A percentile compares a stretch with the other conserved stretches of the same genome.
Evolutionary conservation across 2,329 filamentous ascomycete genomes (phyloP).

Genomic region (Thermothelomyces thermophilus): DNA sequence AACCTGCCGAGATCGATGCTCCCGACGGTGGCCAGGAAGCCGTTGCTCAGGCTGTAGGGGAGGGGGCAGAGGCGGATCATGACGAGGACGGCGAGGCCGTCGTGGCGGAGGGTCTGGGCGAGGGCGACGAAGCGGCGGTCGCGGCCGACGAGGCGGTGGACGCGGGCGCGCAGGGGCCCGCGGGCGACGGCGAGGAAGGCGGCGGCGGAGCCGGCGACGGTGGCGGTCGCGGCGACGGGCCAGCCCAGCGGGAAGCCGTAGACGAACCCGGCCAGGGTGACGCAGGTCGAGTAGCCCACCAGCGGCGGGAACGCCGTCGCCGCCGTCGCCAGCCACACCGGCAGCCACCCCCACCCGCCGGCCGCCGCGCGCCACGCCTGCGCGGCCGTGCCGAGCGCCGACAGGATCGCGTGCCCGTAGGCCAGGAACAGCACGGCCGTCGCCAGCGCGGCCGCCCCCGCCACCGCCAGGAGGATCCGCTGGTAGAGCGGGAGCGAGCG

Average conservation of each 20-base stretch:
- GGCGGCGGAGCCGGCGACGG: constrained; percentile 67
- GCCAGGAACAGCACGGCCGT: constrained; percentile 63
- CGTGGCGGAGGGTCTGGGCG: constrained; percentile 78
- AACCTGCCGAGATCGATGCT: constrained; percentile 73
- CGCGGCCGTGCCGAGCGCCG: constrained; percentile 64
- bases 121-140: constrained; percentile 88
- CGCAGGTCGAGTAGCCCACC: constrained; percentile 76
- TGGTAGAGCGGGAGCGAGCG: constrained; percentile 13
- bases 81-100: constrained; percentile 80
- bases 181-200: constrained; percentile 77
- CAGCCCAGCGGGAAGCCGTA: constrained; percentile 60
- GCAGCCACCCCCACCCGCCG: constrained; percentile 69
- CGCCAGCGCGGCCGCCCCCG: constrained; percentile 43
- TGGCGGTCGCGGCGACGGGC: constrained; percentile 75
- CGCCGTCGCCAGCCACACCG: constrained; percentile 72
- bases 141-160: constrained; percentile 69
- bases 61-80: constrained; percentile 91
- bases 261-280: constrained; percentile 48
- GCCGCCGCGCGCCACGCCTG: constrained; percentile 67
- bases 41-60: constrained; percentile 89
- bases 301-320: constrained; percentile 77
- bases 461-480: constrained; percentile 41
- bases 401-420: constrained; percentile 75
- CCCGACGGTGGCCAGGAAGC: constrained; percentile 87
- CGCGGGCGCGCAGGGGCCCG: constrained; percentile 70